Evolutionary conservation across 306 rosid genomes (phyloP).

Genomic region (Prunus davidiana): DNA sequence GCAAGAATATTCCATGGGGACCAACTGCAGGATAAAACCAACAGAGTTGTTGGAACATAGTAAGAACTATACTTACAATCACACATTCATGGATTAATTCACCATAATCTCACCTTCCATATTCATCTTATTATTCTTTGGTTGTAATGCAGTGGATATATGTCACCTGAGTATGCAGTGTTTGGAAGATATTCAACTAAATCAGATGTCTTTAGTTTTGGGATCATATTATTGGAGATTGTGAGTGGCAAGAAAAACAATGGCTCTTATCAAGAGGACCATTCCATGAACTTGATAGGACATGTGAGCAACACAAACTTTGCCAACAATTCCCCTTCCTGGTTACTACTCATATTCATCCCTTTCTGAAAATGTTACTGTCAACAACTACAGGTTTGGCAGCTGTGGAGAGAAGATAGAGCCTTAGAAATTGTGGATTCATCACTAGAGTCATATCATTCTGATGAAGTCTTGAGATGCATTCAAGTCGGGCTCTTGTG

Average conservation of each 20-base stretch:
- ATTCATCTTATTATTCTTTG: neutral
- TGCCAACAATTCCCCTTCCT: neutral
- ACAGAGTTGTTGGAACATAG: slow-evolving; percentile 57
- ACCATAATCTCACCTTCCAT: no score
- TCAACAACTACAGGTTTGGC: slow-evolving; percentile 39
- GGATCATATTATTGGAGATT: slow-evolving; percentile 54
- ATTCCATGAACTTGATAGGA: slow-evolving; percentile 41
- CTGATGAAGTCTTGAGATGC: slow-evolving; percentile 50
- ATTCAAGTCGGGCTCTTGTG: slow-evolving; percentile 67
- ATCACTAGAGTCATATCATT: slow-evolving; percentile 15
- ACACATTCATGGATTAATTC: neutral
- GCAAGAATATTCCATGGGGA: slow-evolving; percentile 55
- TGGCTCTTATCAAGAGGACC: slow-evolving; percentile 15
- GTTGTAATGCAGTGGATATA: slow-evolving; percentile 44
- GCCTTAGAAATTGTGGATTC: slow-evolving; percentile 46
- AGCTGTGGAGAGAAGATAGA: slow-evolving; percentile 42
- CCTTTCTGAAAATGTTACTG: neutral
- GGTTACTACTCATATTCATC: neutral
- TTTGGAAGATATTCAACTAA: slow-evolving; percentile 45
- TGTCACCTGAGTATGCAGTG: slow-evolving; percentile 64
- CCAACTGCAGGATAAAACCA: slow-evolving; percentile 42
- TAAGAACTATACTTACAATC: slow-evolving; percentile 26
- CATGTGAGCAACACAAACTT: slow-evolving; percentile 35
- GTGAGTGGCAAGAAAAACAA: slow-evolving; percentile 45
- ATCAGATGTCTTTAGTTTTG: slow-evolving; percentile 52